These are phyloP conservation scores for Parasitella parasitica DNA, from an alignment of 371 early-diverging fungal species.

Conservation along the genomic window DNA sequence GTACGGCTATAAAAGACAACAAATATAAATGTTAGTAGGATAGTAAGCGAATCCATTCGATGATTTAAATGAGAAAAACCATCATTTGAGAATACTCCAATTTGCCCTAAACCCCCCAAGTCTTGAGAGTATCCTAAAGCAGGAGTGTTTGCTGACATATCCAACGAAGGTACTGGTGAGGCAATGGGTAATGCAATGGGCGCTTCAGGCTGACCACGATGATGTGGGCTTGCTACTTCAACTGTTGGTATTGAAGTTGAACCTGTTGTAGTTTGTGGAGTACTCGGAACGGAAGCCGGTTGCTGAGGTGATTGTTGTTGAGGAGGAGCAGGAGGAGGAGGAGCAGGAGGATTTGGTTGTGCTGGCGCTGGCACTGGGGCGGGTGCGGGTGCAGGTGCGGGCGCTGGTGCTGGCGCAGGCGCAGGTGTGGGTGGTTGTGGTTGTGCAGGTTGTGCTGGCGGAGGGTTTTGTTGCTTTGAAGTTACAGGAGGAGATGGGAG, in stretches of 20 bases:
- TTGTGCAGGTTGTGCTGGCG: background rate
- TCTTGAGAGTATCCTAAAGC: background rate
- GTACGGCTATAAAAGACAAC: background rate
- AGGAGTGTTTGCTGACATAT: background rate
- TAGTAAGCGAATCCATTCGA: background rate
- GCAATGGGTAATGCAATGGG: background rate
- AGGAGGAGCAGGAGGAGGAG: background rate
- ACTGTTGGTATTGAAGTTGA: background rate
- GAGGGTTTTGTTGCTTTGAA: background rate
- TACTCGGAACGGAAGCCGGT: background rate
- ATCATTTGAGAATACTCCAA: conserved; percentile 3
- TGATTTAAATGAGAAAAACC: background rate
- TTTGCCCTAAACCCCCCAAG: conserved; percentile 8
- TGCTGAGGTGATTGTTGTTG: background rate
- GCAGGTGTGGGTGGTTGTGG: background rate
- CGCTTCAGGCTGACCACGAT: background rate
- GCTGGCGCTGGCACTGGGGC: too few relatives aligned
- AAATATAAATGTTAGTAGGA: conserved; percentile 4
- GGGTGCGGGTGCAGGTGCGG: background rate
- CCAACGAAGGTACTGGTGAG: background rate
- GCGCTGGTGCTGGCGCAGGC: background rate
- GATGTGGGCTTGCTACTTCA: background rate
- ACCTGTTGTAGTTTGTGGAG: background rate
- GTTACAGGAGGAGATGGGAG: background rate
- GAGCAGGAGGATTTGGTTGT: background rate